phyloP scores from a whole-genome alignment of 2,329 filamentous ascomycete genomes.

The Microdochium nivale region DNA sequence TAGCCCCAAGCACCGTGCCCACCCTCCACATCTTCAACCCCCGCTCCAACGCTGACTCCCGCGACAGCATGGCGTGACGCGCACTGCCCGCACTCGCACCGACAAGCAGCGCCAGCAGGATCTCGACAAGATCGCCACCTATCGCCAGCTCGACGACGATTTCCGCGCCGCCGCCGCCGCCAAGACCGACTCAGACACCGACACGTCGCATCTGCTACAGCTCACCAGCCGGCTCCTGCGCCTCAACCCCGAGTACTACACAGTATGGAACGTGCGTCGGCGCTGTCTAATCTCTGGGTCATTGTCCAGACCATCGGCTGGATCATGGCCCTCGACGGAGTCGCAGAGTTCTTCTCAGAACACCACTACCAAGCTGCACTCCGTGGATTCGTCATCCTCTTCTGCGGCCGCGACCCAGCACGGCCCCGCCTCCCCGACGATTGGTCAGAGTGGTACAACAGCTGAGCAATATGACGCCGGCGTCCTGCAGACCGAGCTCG shows the following conservation, averaged over 20 bases:
- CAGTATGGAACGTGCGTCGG: conserved; percentile 83
- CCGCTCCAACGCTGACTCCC: conserved; percentile 1
- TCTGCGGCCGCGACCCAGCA: conserved; percentile 43
- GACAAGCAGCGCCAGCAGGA: conserved; percentile 66
- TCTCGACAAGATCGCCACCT: conserved; percentile 65
- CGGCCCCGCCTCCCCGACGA: conserved; percentile 37
- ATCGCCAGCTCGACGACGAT: conserved; percentile 60
- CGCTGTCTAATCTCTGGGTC: conserved; percentile 53
- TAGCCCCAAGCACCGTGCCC: background rate
- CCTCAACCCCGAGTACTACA: conserved; percentile 83
- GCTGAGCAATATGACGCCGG: conserved; percentile 36
- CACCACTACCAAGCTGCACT: conserved; percentile 53
- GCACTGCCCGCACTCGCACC: conserved; percentile 53
- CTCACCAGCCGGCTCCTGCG: conserved; percentile 65
- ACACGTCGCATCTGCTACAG: conserved; percentile 45
- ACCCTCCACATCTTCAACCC: background rate
- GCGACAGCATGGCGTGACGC: conserved; percentile 73
- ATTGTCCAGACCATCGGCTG: conserved; percentile 44
- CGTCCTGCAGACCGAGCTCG: conserved; percentile 63
- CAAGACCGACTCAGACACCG: conserved; percentile 27
- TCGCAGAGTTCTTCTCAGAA: conserved; percentile 44
- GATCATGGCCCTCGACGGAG: conserved; percentile 44
- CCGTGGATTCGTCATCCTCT: conserved; percentile 47
- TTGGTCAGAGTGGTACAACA: conserved; percentile 44
- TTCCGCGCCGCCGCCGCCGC: conserved; percentile 37